These are phyloP conservation scores for Coniferiporia weirii DNA, from an alignment of 1,284 basidiomycete species.

Conservation along the genomic window DNA sequence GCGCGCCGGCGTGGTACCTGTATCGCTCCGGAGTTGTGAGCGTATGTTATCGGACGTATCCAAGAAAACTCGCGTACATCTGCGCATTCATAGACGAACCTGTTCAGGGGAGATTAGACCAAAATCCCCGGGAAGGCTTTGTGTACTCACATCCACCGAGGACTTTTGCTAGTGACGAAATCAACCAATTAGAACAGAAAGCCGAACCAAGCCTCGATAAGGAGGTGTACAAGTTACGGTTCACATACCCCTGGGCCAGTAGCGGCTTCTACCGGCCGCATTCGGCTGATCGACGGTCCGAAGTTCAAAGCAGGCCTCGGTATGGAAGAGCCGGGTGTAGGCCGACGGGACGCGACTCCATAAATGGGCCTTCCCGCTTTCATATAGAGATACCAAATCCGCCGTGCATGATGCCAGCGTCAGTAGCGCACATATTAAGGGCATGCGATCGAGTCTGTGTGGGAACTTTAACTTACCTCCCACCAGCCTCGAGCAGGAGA, in stretches of 20 bases:
- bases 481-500: constrained; percentile 22
- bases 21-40: neutral
- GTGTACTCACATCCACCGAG: constrained; percentile 17
- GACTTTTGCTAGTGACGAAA: constrained; percentile 8
- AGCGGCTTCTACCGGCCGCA: constrained; percentile 11
- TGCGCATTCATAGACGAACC: constrained; percentile 18
- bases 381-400: too few species aligned
- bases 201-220: too few species aligned
- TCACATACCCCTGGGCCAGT: constrained; percentile 16
- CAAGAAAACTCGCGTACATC: constrained; percentile 7
- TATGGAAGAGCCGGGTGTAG: constrained; percentile 7
- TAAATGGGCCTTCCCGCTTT: constrained; percentile 3
- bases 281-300: constrained; percentile 11
- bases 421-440: neutral
- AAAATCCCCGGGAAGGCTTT: too few species aligned
- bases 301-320: constrained; percentile 10
- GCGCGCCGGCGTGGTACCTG: constrained; percentile 64
- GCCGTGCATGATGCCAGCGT: too few species aligned
- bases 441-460: neutral
- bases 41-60: neutral
- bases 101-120: neutral
- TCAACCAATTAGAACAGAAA: too few species aligned
- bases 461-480: constrained; percentile 9
- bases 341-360: constrained; percentile 2
- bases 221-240: too few species aligned